Conservation (phyloP, 2,329 filamentous ascomycete species). For the Stagonosporopsis chrysanthemi region DNA sequence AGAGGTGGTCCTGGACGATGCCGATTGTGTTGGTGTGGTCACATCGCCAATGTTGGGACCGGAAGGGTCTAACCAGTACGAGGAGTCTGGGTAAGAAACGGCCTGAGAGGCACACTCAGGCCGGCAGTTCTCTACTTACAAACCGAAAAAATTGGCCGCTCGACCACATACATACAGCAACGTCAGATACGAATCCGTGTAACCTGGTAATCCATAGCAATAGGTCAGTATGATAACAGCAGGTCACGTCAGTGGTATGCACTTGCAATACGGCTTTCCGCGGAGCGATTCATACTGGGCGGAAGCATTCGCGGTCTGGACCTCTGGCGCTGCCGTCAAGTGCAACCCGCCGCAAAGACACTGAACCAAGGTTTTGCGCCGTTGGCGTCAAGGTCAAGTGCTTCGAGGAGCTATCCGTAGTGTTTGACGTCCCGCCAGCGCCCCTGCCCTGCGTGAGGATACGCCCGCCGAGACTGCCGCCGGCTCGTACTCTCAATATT, state of each 20-base stretch:
- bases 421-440: neutral
- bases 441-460: neutral
- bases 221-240: neutral
- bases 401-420: neutral
- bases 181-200: neutral
- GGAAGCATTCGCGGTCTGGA: conserved; percentile 10
- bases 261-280: neutral
- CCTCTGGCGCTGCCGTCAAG: neutral
- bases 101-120: neutral
- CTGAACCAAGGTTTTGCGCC: neutral
- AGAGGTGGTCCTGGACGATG: neutral
- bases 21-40: neutral
- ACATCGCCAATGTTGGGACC: neutral
- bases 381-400: neutral
- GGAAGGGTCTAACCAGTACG: neutral
- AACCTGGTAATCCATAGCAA: neutral
- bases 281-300: neutral
- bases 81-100: neutral
- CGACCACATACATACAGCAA: neutral
- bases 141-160: neutral
- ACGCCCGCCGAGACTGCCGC: neutral
- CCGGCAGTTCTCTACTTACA: neutral
- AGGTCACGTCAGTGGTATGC: neutral
- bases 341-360: neutral
- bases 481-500: neutral